These are phyloP conservation scores for Ailanthus altissimus DNA, from an alignment of 345 rosid genomes.

Conservation along the genomic window DNA sequence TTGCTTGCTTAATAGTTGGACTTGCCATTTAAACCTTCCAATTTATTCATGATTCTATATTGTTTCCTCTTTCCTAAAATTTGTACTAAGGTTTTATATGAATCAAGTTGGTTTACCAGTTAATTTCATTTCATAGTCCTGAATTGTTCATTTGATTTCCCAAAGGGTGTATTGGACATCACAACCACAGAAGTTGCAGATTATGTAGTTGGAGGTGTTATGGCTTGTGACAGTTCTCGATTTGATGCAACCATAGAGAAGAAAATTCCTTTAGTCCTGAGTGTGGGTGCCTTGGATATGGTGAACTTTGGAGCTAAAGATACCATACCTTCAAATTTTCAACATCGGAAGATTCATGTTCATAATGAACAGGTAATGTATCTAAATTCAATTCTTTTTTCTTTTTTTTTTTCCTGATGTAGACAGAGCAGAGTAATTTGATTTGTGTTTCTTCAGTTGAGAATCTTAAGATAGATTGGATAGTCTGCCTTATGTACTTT, in stretches of 20 bases:
- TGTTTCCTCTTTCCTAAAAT: neutral
- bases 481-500: constrained; percentile 12
- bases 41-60: neutral
- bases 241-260: constrained; percentile 72
- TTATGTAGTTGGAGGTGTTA: constrained; percentile 85
- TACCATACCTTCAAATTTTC: constrained; percentile 67
- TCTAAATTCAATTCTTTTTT: neutral
- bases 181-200: constrained; percentile 98
- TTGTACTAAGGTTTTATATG: neutral
- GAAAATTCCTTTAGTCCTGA: constrained; percentile 82
- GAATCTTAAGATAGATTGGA: neutral
- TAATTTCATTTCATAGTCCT: neutral
- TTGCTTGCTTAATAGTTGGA: neutral
- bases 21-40: neutral
- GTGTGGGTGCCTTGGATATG: constrained; percentile 94
- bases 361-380: constrained; percentile 77
- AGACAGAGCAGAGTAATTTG: neutral
- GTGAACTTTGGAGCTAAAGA: constrained; percentile 86
- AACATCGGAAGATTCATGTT: constrained; percentile 65
- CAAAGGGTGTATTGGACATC: constrained; percentile 79
- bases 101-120: neutral
- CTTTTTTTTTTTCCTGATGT: neutral
- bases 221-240: constrained; percentile 90
- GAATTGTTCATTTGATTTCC: constrained; percentile 6
- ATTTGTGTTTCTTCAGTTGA: neutral